A percentile compares a stretch with the other conserved stretches of the same genome.
These are phyloP conservation scores for Fraxinus anomala DNA, from an alignment of 257 asterid species.

Conservation along the genomic window DNA sequence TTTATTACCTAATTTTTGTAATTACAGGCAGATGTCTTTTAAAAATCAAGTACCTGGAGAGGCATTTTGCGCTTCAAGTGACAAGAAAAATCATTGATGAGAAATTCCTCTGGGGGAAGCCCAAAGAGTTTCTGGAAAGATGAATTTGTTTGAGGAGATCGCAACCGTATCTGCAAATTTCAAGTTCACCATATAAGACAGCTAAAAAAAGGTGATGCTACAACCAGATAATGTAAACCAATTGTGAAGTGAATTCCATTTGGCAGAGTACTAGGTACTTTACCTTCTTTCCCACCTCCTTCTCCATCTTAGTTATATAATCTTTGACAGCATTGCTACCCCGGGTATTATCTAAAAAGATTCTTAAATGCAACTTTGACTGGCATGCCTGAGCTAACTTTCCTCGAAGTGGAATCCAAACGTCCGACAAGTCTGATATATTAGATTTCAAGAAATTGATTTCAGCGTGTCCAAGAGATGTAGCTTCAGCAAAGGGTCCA, in stretches of 20 bases:
- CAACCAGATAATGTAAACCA: constrained; percentile 12
- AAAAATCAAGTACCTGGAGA: constrained; percentile 66
- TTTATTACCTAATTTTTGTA: not conserved
- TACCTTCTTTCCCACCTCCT: constrained; percentile 99
- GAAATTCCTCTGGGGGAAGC: constrained; percentile 96
- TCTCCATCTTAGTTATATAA: constrained; percentile 89
- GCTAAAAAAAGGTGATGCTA: not conserved
- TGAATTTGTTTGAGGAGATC: constrained; percentile 97
- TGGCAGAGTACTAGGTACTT: constrained; percentile 24
- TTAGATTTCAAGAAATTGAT: constrained; percentile 77
- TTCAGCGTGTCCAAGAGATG: constrained; percentile 86
- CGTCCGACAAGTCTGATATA: constrained; percentile 79
- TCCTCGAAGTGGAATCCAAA: constrained; percentile 91
- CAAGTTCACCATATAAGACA: constrained; percentile 26
- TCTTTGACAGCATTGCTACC: constrained; percentile 78
- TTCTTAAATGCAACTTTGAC: constrained; percentile 87
- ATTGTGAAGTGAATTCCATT: constrained; percentile 11
- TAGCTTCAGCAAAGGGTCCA: constrained; percentile 94
- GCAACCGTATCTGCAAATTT: constrained; percentile 66
- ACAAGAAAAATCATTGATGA: constrained; percentile 91
- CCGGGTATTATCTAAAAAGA: constrained; percentile 79
- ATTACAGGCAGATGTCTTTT: not conserved
- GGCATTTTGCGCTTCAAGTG: constrained; percentile 97
- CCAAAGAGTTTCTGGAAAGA: constrained; percentile 92
- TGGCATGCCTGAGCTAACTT: constrained; percentile 97